Conservation (phyloP, 2,329 filamentous ascomycete species). For the Talaromyces sp. region DNA sequence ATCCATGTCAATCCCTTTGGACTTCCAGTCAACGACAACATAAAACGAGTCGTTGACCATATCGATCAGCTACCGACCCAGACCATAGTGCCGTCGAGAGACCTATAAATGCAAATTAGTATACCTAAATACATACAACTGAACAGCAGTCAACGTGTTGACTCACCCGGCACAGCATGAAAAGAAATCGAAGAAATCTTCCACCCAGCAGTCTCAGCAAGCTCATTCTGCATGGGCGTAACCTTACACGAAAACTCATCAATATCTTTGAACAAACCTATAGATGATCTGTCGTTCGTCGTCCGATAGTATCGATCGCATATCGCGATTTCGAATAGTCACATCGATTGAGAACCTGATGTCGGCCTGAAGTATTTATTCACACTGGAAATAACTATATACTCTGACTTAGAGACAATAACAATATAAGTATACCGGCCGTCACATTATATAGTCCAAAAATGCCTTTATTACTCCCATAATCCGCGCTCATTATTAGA, state of each 20-base stretch:
- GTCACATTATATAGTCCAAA: neutral
- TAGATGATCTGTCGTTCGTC: neutral
- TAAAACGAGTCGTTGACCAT: neutral
- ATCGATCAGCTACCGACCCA: neutral
- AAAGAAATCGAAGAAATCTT: neutral
- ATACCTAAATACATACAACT: neutral
- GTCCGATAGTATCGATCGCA: neutral
- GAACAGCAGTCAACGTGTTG: too few species aligned
- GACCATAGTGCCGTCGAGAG: neutral
- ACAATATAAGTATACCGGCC: neutral
- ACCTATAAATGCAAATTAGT: neutral
- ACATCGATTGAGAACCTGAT: neutral
- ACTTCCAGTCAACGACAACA: neutral
- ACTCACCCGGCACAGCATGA: neutral
- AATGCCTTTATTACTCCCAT: conserved; percentile 5
- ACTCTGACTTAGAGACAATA: neutral
- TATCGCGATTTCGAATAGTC: neutral
- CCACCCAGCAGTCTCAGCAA: neutral
- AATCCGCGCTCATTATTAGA: conserved; percentile 5
- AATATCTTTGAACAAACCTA: neutral
- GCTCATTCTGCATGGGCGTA: neutral
- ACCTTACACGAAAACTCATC: neutral
- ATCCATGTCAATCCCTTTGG: neutral
- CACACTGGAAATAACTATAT: neutral
- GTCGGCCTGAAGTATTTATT: neutral